These are phyloP conservation scores for Fraxinus nigra DNA, from an alignment of 305 asterid genomes.

Conservation along the genomic window DNA sequence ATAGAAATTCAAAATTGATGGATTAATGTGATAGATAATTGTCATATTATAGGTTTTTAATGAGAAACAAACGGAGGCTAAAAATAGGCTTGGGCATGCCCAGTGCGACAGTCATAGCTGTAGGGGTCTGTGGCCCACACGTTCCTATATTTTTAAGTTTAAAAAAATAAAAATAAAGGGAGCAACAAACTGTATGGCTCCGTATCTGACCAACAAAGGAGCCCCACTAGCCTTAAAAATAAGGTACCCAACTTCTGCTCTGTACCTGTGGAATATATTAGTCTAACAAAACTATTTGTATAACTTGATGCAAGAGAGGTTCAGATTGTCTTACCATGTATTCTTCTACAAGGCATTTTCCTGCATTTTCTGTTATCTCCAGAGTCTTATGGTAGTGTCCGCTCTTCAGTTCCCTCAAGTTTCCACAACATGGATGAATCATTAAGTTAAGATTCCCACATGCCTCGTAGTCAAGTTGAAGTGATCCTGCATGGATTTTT, in stretches of 20 bases:
- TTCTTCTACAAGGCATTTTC: conserved; percentile 65
- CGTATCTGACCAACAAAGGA: background rate
- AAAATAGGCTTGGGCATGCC: background rate
- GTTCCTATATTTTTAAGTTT: background rate
- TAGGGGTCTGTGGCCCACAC: background rate
- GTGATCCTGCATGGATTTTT: conserved; percentile 39
- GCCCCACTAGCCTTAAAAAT: background rate
- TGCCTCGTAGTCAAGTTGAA: conserved; percentile 62
- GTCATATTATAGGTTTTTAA: too few relatives aligned
- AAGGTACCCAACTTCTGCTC: background rate
- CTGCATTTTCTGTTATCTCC: conserved; percentile 64
- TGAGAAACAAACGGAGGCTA: too few relatives aligned
- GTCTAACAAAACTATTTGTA: background rate
- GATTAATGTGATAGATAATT: too few relatives aligned
- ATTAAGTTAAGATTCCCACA: conserved; percentile 42
- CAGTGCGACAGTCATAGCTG: background rate
- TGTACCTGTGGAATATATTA: background rate
- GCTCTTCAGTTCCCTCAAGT: conserved; percentile 47
- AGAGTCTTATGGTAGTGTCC: conserved; percentile 53
- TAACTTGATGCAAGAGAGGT: background rate
- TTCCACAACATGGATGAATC: conserved; percentile 48
- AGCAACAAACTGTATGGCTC: background rate
- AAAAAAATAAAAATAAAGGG: background rate
- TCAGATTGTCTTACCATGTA: conserved; percentile 48
- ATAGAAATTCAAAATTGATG: too few relatives aligned